Evolutionary conservation across 495 filamentous ascomycete genomes (phyloP).

Genomic region (Pyronema domesticum): DNA sequence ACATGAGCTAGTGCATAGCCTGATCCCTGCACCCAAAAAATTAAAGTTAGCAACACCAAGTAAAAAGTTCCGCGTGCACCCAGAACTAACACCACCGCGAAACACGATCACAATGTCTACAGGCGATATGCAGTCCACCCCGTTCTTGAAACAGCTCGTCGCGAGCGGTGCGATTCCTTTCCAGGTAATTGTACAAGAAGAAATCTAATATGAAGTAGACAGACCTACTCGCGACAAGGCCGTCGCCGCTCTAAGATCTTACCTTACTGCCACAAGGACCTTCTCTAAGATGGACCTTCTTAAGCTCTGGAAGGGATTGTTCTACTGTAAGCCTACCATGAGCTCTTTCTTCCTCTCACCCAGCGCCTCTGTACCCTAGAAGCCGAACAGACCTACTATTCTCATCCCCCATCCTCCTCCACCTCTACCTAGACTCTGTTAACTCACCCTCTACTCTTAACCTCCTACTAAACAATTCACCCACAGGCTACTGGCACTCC

Average conservation of each 20-base stretch:
- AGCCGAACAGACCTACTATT: too few relatives aligned
- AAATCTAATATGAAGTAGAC: slow-evolving; percentile 11
- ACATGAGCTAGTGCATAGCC: too few relatives aligned
- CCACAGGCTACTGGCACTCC: slow-evolving; percentile 68
- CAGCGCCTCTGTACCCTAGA: too few relatives aligned
- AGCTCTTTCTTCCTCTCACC: background rate
- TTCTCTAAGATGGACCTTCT: slow-evolving; percentile 60
- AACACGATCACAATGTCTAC: background rate
- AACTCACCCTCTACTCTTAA: background rate
- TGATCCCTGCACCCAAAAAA: too few relatives aligned
- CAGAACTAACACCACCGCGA: too few relatives aligned
- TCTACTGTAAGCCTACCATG: slow-evolving; percentile 47
- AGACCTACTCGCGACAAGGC: slow-evolving; percentile 65
- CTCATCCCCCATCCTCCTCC: background rate
- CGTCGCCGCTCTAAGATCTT: slow-evolving; percentile 59
- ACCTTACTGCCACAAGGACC: slow-evolving; percentile 47
- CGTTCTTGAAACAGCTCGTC: slow-evolving; percentile 58
- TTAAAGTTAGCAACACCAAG: too few relatives aligned
- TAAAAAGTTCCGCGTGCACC: too few relatives aligned
- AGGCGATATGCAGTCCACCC: slow-evolving; percentile 24
- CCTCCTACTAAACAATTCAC: slow-evolving; percentile 3
- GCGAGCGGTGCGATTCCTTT: slow-evolving; percentile 42
- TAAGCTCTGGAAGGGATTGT: slow-evolving; percentile 94
- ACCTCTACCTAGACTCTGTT: background rate
- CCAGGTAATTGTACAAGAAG: slow-evolving; percentile 12